Evolutionary conservation across 352 stramenopile genomes (phyloP).

Genomic region (Phytophthora pini): DNA sequence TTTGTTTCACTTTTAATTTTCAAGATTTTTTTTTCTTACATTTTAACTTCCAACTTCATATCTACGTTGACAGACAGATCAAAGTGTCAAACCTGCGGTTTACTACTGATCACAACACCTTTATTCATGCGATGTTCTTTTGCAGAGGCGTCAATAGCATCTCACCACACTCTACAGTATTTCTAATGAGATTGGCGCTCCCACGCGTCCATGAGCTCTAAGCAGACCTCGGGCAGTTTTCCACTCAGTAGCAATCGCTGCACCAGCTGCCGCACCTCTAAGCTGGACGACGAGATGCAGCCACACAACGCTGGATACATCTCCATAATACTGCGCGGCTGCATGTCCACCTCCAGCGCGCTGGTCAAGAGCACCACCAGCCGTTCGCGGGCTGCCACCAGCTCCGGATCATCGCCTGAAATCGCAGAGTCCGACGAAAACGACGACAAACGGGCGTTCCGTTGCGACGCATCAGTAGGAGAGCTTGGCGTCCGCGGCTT

Average conservation of each 20-base stretch:
- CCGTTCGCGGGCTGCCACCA: slow-evolving; percentile 56
- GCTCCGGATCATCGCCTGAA: slow-evolving; percentile 11
- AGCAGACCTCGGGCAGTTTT: slow-evolving; percentile 60
- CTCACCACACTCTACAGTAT: slow-evolving; percentile 4
- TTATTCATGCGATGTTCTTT: background rate
- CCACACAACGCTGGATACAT: slow-evolving; percentile 82
- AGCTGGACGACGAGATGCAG: slow-evolving; percentile 75
- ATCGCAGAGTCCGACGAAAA: slow-evolving; percentile 7
- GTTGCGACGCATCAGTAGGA: slow-evolving; percentile 10
- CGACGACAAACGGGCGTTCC: slow-evolving; percentile 2
- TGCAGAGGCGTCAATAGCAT: background rate
- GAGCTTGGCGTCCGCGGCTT: slow-evolving; percentile 7
- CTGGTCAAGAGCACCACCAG: slow-evolving; percentile 76
- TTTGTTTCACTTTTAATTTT: no score
- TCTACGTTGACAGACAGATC: no score
- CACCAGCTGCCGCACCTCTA: slow-evolving; percentile 71
- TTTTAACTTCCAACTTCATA: no score
- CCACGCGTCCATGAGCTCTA: slow-evolving; percentile 48
- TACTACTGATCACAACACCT: background rate
- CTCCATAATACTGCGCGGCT: slow-evolving; percentile 63
- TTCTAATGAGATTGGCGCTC: slow-evolving; percentile 39
- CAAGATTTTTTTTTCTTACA: no score
- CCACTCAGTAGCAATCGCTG: slow-evolving; percentile 70
- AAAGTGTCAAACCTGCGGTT: no score
- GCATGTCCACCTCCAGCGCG: slow-evolving; percentile 58